Percentiles rank a stretch among this genome's conserved stretches.
Conservation (phyloP, 2,329 filamentous ascomycete genomes). For the Aureobasidium leucospermi region DNA sequence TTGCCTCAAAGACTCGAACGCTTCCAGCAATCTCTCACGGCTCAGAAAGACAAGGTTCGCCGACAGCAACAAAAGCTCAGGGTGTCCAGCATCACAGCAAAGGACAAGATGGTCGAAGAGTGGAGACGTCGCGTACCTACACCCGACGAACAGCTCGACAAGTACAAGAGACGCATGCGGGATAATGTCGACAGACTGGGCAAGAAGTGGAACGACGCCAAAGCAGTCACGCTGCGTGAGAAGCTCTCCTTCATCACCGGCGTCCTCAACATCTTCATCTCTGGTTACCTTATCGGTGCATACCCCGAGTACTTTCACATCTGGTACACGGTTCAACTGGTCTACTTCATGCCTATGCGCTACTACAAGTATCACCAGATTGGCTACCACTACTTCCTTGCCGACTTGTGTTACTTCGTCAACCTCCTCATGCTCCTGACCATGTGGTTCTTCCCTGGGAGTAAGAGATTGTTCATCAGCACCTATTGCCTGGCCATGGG, state of each 20-base stretch:
- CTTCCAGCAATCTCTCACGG: slow-evolving; percentile 72
- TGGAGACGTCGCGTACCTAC: slow-evolving; percentile 80
- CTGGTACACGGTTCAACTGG: slow-evolving; percentile 59
- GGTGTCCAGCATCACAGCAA: slow-evolving; percentile 68
- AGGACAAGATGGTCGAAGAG: slow-evolving; percentile 83
- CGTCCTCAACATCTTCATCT: slow-evolving; percentile 95
- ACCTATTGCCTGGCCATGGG: slow-evolving; percentile 89
- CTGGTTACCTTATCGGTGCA: slow-evolving; percentile 84
- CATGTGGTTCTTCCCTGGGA: slow-evolving; percentile 84
- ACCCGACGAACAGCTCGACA: slow-evolving; percentile 85
- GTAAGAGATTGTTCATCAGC: slow-evolving; percentile 85
- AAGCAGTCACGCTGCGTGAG: slow-evolving; percentile 79
- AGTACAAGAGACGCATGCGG: slow-evolving; percentile 82
- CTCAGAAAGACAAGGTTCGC: slow-evolving; percentile 77
- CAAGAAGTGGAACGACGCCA: slow-evolving; percentile 80
- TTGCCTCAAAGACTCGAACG: slow-evolving; percentile 86
- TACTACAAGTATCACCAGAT: slow-evolving; percentile 84
- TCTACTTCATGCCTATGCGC: slow-evolving; percentile 96
- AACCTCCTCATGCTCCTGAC: slow-evolving; percentile 76
- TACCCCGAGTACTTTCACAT: slow-evolving; percentile 79
- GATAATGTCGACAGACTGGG: slow-evolving; percentile 81
- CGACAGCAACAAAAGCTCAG: slow-evolving; percentile 75
- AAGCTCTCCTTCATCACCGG: slow-evolving; percentile 95
- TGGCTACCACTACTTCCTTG: slow-evolving; percentile 94
- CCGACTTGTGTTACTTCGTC: slow-evolving; percentile 97